Evolutionary conservation across 306 rosid genomes (phyloP).

Genomic region (Oxytropis ochrocephala): DNA sequence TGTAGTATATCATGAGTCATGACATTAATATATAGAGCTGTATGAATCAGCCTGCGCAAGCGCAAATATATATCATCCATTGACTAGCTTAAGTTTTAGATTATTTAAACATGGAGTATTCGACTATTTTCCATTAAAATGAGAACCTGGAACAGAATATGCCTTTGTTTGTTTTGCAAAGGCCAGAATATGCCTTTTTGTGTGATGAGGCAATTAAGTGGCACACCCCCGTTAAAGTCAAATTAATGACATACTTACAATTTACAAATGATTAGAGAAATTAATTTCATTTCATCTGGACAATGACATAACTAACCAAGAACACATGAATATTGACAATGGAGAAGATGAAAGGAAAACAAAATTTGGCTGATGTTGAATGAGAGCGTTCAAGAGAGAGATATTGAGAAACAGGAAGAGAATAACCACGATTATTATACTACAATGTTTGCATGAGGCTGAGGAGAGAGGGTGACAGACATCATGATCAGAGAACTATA

Average conservation of each 20-base stretch:
- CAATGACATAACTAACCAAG: background rate
- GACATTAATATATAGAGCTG: background rate
- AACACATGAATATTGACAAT: no score
- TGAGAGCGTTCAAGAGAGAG: no score
- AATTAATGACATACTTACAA: no score
- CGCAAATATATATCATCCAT: background rate
- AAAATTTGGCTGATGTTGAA: no score
- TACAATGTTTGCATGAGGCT: no score
- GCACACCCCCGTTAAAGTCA: background rate
- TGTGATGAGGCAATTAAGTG: background rate
- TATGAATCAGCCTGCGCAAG: background rate
- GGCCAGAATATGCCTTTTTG: slow-evolving; percentile 7
- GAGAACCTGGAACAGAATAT: background rate
- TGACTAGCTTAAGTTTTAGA: background rate
- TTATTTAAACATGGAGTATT: background rate
- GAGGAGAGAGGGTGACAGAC: no score
- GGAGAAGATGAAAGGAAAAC: no score
- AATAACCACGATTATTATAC: no score
- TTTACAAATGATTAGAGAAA: background rate
- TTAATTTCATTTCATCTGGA: background rate
- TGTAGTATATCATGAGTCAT: no score
- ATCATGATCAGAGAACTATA: no score
- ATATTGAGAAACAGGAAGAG: no score
- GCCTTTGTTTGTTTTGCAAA: background rate
- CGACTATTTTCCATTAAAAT: background rate